Evolutionary conservation across 139 green algal genomes (phyloP), one percentile per base, ranked within the genome.

Genomic region (Micractinium conductrix): DNA sequence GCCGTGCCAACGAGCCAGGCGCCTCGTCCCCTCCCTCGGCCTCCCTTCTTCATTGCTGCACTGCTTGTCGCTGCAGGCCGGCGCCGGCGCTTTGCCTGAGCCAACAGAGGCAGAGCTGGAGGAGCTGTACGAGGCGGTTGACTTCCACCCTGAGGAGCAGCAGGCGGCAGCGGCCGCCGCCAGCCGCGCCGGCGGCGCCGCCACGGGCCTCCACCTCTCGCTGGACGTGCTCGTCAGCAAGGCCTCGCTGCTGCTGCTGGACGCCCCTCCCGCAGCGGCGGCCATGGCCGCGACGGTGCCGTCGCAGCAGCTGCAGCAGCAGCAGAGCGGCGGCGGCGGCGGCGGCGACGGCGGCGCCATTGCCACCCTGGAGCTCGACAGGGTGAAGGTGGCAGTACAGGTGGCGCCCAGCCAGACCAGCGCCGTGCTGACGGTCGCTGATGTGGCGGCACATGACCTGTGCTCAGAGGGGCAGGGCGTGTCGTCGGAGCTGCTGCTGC

Each of bases 101-200:
- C 90, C 88, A 4, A 87, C 84, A 33, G 84, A 90, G 60, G 50
- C 65, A 0, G 88, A 92, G 22, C 81, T 93, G 21, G 71, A 79
- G 42, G 83, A 91, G 76, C 69, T 93, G 53, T 89, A 85, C 48
- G 26, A 74, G 8, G 83, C 86, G 6, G 74, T 93, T 8, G 79
- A 90, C 38, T 86, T 92, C n/a, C 65, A 90, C 35, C 89, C 78
- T 2, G 86, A 89, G 10, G 48, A 85, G 53, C 44, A 78, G 74
- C 45, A 43, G 69, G 74, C 78, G 0, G 78, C 76, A 21, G 76
- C 48, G 3, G 50, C 76, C 5, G 76, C 55, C 6, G 38, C 40
- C 42, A 14, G 62, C 43, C n/a, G 60, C 0, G 60, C 21, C 60
- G 42, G 78, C 78, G n/a, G n/a, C n/a, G n/a, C n/a, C n/a, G 42